These are phyloP conservation scores for Phaeodactylum tricornutum DNA, from an alignment of 108 stramenopile genomes.

Conservation along the genomic window DNA sequence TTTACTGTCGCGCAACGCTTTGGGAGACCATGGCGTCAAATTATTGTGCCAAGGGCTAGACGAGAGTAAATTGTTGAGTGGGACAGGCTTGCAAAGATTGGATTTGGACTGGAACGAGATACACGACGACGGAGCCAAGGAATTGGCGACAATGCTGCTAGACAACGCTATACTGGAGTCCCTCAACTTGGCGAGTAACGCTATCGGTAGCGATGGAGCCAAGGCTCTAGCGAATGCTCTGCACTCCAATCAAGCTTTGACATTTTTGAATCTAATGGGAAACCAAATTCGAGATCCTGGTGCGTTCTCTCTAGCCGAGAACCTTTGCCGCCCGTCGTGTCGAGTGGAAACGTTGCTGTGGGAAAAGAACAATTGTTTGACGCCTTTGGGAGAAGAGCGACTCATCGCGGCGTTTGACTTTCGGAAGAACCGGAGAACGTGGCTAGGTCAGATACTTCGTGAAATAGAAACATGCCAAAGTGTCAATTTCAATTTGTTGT, in stretches of 20 bases:
- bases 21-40: conserved; percentile 16
- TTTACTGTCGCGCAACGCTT: conserved; percentile 8
- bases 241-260: conserved; percentile 15
- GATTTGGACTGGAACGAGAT: conserved; percentile 42
- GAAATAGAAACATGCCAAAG: conserved; percentile 9
- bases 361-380: conserved; percentile 27
- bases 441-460: conserved; percentile 21
- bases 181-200: conserved; percentile 30
- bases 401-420: conserved; percentile 14
- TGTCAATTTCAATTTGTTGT: conserved; percentile 7
- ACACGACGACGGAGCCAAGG: conserved; percentile 21
- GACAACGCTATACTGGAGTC: conserved; percentile 13
- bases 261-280: conserved; percentile 13
- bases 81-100: conserved; percentile 18
- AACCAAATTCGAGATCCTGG: conserved; percentile 24
- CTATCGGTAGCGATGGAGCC: conserved; percentile 28
- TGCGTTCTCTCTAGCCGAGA: conserved; percentile 11
- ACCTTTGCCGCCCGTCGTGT: conserved; percentile 14
- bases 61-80: conserved; percentile 12
- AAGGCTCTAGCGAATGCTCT: conserved; percentile 21
- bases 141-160: conserved; percentile 21
- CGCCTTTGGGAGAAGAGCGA: conserved; percentile 9
- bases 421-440: conserved; percentile 16
- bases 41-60: conserved; percentile 16
- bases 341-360: conserved; percentile 13